Base-by-base conservation (phyloP, 129 eudicot species). In the Heracleum sosnowskyi region DNA sequence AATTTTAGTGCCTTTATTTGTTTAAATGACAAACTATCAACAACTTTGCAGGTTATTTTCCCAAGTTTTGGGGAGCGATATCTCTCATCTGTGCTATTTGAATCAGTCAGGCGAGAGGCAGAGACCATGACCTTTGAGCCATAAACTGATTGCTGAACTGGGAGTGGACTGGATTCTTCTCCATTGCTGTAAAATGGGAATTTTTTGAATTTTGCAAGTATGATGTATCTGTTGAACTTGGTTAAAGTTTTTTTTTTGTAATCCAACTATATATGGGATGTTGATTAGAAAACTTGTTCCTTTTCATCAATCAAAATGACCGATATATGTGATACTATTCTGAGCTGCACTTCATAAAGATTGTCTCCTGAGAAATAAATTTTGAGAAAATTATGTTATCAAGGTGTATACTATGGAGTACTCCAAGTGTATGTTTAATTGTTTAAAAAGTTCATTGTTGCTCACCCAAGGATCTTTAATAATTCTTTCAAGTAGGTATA, bases 41-140 rank as follows among this genome's bases (percentile, higher is more conserved):
- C 31, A 11, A 22, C 45, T 72, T 41, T 72, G 76, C 79, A 76
- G 79, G 79, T 34, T 53, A 33, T 78, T 42, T 64, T 76, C 6
- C 79, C 79, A 5, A 76, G 79, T 35, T 76, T 76, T 51, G 79
- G 79, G 41, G 79, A 76, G 68, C 69, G 79, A 22, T 76, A 76
- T 51, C 69, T 76, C 24, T 76, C 79, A 18, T 47, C 79, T 11
- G 79, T 76, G 44, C 79, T 76, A 40, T 76, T 76, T 34, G 79
- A 76, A 49, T 51, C 79, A 22, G 62, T 76, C 46, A 47, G 69
- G 22, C 47, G 53, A 16, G 79, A 76, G 68, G 79, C 79, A 2
- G 68, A 49, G 63, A 76, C 49, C 53, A 24, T 72, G 76, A 72
- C 76, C 53, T 72, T 75, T 49, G 78, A 75, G 78, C 78, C 62